Conservation (phyloP, 2,329 filamentous ascomycete genomes). For the Sporothrix phasma region DNA sequence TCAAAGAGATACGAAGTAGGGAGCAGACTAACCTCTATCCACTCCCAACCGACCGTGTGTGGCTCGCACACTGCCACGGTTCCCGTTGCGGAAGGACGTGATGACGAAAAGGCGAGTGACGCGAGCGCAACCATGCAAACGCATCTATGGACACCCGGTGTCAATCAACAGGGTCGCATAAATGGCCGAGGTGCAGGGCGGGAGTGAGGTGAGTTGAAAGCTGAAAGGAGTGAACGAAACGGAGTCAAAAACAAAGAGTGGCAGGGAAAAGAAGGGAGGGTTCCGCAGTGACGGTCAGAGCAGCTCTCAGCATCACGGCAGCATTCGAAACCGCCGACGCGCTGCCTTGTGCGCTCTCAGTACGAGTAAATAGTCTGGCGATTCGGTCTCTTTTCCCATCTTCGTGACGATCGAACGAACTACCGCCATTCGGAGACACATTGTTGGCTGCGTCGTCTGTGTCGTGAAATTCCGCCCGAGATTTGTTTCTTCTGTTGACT, state of each 20-base stretch:
- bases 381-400: not conserved
- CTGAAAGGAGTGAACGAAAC: not conserved
- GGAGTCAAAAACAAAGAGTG: not conserved
- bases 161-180: not conserved
- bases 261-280: not conserved
- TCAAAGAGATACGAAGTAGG: no score
- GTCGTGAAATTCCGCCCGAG: not conserved
- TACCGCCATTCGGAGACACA: not conserved
- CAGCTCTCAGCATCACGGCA: no score
- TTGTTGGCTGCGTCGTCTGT: not conserved
- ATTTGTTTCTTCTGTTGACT: not conserved
- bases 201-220: not conserved
- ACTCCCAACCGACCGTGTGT: not conserved
- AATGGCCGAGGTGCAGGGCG: not conserved
- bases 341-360: not conserved
- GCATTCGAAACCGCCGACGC: not conserved
- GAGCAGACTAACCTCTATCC: no score
- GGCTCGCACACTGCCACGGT: not conserved
- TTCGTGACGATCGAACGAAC: no score
- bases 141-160: not conserved
- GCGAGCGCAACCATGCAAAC: not conserved
- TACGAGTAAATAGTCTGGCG: constrained; percentile 3
- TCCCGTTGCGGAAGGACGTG: not conserved
- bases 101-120: constrained; percentile 1
- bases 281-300: not conserved